Evolutionary conservation across 495 filamentous ascomycete genomes (phyloP).

Genomic region (Lasiosphaeris hirsuta): DNA sequence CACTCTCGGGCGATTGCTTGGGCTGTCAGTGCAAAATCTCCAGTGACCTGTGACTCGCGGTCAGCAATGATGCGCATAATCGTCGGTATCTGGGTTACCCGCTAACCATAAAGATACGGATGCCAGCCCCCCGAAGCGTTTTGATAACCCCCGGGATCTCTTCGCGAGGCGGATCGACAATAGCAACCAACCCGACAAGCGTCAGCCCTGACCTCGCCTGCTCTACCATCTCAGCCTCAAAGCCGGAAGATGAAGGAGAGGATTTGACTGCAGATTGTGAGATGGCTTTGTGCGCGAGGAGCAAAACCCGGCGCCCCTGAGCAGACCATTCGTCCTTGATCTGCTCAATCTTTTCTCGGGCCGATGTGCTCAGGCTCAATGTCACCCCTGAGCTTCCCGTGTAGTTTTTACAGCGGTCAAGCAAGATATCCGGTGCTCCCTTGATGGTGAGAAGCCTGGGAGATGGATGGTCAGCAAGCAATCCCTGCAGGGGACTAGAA

Average conservation of each 20-base stretch:
- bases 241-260: constrained; percentile 40
- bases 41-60: constrained; percentile 51
- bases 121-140: constrained; percentile 57
- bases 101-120: constrained; percentile 59
- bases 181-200: constrained; percentile 61
- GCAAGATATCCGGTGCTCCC: constrained; percentile 61
- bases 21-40: constrained; percentile 69
- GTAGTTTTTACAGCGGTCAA: constrained; percentile 52
- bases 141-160: constrained; percentile 61
- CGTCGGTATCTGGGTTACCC: neutral
- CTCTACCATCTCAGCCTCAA: constrained; percentile 50
- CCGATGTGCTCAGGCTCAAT: constrained; percentile 37
- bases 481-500: neutral
- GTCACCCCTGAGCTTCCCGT: constrained; percentile 46
- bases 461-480: neutral
- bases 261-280: constrained; percentile 31
- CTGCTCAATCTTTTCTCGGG: constrained; percentile 41
- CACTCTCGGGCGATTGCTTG: constrained; percentile 64
- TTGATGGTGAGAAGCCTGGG: constrained; percentile 55
- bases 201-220: constrained; percentile 50
- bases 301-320: constrained; percentile 61
- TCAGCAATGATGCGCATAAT: neutral
- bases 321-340: constrained; percentile 61
- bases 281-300: constrained; percentile 59
- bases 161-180: constrained; percentile 63